A percentile compares a stretch with the other conserved stretches of the same genome.
Conservation (phyloP, 257 asterid species). For the Craterostigma plantagineum region DNA sequence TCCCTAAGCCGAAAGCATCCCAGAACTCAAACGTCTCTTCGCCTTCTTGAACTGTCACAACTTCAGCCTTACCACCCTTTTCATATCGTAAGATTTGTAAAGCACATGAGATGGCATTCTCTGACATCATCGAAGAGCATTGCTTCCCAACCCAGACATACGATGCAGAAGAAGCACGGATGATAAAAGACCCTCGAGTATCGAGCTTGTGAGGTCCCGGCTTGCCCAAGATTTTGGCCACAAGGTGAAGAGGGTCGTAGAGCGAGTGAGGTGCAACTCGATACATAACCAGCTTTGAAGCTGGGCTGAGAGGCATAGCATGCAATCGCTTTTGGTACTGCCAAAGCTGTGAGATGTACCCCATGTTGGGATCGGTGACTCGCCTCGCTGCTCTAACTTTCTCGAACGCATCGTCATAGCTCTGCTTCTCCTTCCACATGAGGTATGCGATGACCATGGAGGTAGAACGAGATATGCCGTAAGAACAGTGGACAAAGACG, state of each 20-base stretch:
- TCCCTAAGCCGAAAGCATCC: slow-evolving; percentile 52
- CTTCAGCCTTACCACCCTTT: slow-evolving; percentile 48
- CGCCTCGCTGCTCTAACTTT: slow-evolving; percentile 75
- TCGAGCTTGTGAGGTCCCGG: slow-evolving; percentile 38
- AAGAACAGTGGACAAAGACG: slow-evolving; percentile 83
- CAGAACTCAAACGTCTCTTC: slow-evolving; percentile 72
- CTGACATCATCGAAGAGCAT: slow-evolving; percentile 49
- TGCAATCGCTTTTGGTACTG: slow-evolving; percentile 65
- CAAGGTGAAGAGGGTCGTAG: slow-evolving; percentile 62
- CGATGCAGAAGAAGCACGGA: slow-evolving; percentile 62
- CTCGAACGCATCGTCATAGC: slow-evolving; percentile 84
- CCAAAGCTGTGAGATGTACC: slow-evolving; percentile 70
- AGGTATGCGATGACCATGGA: slow-evolving; percentile 91
- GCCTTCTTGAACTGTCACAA: slow-evolving; percentile 36
- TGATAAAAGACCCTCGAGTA: slow-evolving; percentile 83
- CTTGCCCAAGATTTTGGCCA: slow-evolving; percentile 32
- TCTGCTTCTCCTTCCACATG: slow-evolving; percentile 78
- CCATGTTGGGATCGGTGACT: slow-evolving; percentile 82
- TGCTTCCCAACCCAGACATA: slow-evolving; percentile 70
- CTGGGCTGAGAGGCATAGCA: slow-evolving; percentile 63
- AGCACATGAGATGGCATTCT: slow-evolving; percentile 59
- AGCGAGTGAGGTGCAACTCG: slow-evolving; percentile 68
- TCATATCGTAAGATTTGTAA: slow-evolving; percentile 69
- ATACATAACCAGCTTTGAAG: slow-evolving; percentile 49
- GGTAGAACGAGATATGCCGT: slow-evolving; percentile 86